phyloP scores from a whole-genome alignment of 2,329 filamentous ascomycete species.

The Niveomyces coronatus region DNA sequence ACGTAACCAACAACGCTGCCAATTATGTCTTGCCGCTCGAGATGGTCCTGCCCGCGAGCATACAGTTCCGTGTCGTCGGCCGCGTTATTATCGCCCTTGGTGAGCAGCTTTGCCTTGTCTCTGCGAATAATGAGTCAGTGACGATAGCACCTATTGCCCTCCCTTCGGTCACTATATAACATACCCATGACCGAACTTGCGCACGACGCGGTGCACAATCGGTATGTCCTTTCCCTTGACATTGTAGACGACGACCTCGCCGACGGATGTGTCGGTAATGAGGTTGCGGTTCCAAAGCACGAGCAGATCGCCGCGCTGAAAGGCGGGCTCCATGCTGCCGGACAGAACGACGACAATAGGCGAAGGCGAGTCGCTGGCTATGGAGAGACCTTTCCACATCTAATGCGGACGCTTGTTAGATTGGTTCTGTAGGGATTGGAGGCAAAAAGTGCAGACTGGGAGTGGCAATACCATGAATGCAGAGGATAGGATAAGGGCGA shows the following conservation, averaged over 20 bases:
- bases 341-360: slow-evolving; percentile 79
- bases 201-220: slow-evolving; percentile 87
- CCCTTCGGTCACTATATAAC: slow-evolving; percentile 11
- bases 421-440: too few relatives aligned
- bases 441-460: not conserved
- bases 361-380: slow-evolving; percentile 63
- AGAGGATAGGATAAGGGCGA: slow-evolving; percentile 78
- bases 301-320: slow-evolving; percentile 66
- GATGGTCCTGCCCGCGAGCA: slow-evolving; percentile 74
- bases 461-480: slow-evolving; percentile 65
- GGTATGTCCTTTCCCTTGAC: slow-evolving; percentile 91
- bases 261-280: slow-evolving; percentile 42
- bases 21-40: slow-evolving; percentile 82
- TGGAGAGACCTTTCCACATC: slow-evolving; percentile 83
- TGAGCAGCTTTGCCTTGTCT: slow-evolving; percentile 62
- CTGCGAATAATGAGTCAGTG: too few relatives aligned
- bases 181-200: slow-evolving; percentile 54
- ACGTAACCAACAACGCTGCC: slow-evolving; percentile 88
- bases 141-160: slow-evolving; percentile 3
- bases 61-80: slow-evolving; percentile 87
- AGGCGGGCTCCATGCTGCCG: slow-evolving; percentile 76
- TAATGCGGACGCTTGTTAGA: too few relatives aligned
- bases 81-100: slow-evolving; percentile 94
- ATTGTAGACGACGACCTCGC: slow-evolving; percentile 59
- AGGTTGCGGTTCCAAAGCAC: slow-evolving; percentile 67